phyloP scores from a whole-genome alignment of 2,329 filamentous ascomycete genomes.

The Exserohilum rostratum region DNA sequence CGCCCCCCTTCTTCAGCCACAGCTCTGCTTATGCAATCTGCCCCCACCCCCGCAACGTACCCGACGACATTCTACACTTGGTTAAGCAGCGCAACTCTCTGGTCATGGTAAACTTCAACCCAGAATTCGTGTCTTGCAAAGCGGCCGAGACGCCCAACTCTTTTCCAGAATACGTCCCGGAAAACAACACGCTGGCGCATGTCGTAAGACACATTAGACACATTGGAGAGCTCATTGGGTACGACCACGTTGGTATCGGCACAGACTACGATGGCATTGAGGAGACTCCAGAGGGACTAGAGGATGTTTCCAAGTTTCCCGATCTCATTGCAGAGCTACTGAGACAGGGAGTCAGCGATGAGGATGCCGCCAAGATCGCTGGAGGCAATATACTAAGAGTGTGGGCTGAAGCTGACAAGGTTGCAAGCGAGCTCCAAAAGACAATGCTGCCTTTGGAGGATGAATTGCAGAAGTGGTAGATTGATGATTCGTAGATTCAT shows the following conservation, averaged over 20 bases:
- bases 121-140: slow-evolving; percentile 80
- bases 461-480: slow-evolving; percentile 33
- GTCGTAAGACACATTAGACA: slow-evolving; percentile 82
- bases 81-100: slow-evolving; percentile 75
- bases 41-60: slow-evolving; percentile 88
- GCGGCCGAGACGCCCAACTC: slow-evolving; percentile 64
- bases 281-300: slow-evolving; percentile 71
- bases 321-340: slow-evolving; percentile 78
- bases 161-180: slow-evolving; percentile 69
- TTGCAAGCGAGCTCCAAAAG: slow-evolving; percentile 70
- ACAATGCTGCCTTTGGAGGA: slow-evolving; percentile 54
- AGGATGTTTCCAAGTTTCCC: slow-evolving; percentile 85
- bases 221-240: slow-evolving; percentile 83
- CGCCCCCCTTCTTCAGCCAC: slow-evolving; percentile 89
- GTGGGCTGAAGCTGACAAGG: slow-evolving; percentile 77
- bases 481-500: neutral
- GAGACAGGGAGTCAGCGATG: slow-evolving; percentile 72
- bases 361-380: slow-evolving; percentile 74
- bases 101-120: slow-evolving; percentile 90
- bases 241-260: slow-evolving; percentile 84
- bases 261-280: slow-evolving; percentile 86
- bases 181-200: slow-evolving; percentile 74
- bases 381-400: slow-evolving; percentile 84
- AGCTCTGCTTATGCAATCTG: slow-evolving; percentile 81
- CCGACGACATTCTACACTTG: slow-evolving; percentile 78